A percentile compares a stretch with the other conserved stretches of the same genome.
These are phyloP conservation scores for Berkeleyomyces rouxiae DNA, from an alignment of 2,329 filamentous ascomycete species.

Conservation along the genomic window DNA sequence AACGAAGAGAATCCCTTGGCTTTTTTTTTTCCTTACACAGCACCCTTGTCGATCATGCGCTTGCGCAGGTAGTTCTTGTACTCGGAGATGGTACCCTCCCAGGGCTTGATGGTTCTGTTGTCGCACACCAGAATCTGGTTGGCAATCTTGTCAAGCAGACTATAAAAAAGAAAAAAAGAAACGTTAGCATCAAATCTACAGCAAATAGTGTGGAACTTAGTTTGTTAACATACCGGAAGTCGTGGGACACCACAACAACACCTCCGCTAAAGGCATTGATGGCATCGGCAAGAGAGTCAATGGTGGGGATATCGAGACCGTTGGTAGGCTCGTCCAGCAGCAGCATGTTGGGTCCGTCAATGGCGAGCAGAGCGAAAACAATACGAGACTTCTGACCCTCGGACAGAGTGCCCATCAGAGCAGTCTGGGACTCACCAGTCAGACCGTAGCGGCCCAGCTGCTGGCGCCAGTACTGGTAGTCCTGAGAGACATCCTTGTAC, in stretches of 20 bases:
- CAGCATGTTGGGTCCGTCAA: slow-evolving; percentile 94
- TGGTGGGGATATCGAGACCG: slow-evolving; percentile 96
- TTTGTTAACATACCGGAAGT: slow-evolving; percentile 65
- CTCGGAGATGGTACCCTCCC: slow-evolving; percentile 76
- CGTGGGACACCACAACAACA: slow-evolving; percentile 96
- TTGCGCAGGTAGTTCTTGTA: slow-evolving; percentile 99
- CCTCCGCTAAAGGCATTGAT: slow-evolving; percentile 94
- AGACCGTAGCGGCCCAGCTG: slow-evolving; percentile 92
- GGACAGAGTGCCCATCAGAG: slow-evolving; percentile 92
- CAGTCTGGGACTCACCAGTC: slow-evolving; percentile 82
- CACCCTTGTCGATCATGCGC: slow-evolving; percentile 88
- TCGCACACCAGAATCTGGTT: slow-evolving; percentile 99
- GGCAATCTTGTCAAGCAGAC: slow-evolving; percentile 96
- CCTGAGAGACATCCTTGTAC: slow-evolving; percentile 75
- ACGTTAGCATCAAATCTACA: slow-evolving; percentile 17
- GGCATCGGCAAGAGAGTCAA: slow-evolving; percentile 90
- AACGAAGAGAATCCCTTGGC: neutral
- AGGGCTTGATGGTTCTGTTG: slow-evolving; percentile 81
- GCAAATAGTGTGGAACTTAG: neutral
- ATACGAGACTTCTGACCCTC: slow-evolving; percentile 97
- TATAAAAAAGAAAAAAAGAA: slow-evolving; percentile 21
- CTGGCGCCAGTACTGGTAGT: slow-evolving; percentile 99
- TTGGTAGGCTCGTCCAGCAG: slow-evolving; percentile 97
- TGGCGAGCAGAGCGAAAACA: slow-evolving; percentile 89
- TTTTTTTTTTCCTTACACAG: slow-evolving; percentile 41